Conservation (phyloP, 1,139 yeast species). For the Yamadazyma dendronema region DNA sequence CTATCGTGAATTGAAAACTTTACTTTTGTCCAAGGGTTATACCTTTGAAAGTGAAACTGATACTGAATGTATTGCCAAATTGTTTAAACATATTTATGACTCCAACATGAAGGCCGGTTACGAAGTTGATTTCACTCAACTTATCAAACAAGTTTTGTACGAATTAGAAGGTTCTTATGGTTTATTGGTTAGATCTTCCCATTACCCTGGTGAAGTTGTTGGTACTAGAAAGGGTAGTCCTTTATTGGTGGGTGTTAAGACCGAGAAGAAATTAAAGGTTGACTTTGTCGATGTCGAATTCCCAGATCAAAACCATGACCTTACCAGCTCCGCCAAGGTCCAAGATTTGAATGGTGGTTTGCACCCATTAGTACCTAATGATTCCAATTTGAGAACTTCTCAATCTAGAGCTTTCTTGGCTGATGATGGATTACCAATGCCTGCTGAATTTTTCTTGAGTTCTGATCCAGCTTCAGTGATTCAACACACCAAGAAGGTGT, state of each 20-base stretch:
- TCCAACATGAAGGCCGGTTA: constrained; percentile 54
- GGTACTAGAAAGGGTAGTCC: constrained; percentile 99
- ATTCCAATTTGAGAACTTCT: constrained; percentile 71
- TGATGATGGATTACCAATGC: constrained; percentile 89
- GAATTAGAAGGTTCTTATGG: constrained; percentile 99
- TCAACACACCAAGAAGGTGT: constrained; percentile 95
- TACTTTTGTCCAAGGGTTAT: constrained; percentile 77
- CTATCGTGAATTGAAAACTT: constrained; percentile 83
- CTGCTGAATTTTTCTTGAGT: constrained; percentile 93
- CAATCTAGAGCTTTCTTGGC: constrained; percentile 91
- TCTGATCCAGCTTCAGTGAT: constrained; percentile 98
- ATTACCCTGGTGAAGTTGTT: constrained; percentile 93
- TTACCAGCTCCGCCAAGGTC: constrained; percentile 2
- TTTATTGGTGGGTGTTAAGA: constrained; percentile 92
- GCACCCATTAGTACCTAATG: constrained; percentile 42
- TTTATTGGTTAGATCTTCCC: constrained; percentile 83
- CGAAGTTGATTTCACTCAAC: constrained; percentile 76
- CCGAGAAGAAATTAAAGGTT: constrained; percentile 90
- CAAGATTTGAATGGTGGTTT: constrained; percentile 24
- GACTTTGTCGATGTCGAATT: constrained; percentile 98
- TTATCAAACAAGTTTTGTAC: constrained; percentile 87
- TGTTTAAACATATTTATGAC: constrained; percentile 88
- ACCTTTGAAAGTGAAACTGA: constrained; percentile 92
- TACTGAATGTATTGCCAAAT: constrained; percentile 95
- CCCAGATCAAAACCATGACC: constrained; percentile 50